A percentile compares a stretch with the other conserved stretches of the same genome.
Evolutionary conservation across 345 rosid genomes (phyloP).

Genomic region (Conringia planisiliqua): DNA sequence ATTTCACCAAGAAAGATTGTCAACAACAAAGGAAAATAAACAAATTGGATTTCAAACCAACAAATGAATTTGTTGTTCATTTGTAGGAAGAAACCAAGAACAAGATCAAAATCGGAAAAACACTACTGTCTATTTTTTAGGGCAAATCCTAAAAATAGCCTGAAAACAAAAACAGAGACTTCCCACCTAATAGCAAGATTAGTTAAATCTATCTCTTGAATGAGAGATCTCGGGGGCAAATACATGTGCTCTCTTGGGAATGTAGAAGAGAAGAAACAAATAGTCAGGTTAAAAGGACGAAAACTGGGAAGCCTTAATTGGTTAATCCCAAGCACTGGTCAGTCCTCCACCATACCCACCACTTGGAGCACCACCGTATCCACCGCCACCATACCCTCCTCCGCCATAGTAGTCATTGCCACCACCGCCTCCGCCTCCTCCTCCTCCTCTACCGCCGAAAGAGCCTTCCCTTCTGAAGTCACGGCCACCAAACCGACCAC

Average conservation of each 20-base stretch:
- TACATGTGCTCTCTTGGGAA: constrained; percentile 33
- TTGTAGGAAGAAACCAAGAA: constrained; percentile 30
- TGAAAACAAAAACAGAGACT: constrained; percentile 22
- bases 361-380: constrained; percentile 33
- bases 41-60: constrained; percentile 21
- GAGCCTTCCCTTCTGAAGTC: constrained; percentile 76
- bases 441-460: constrained; percentile 52
- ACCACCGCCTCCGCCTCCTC: constrained; percentile 42
- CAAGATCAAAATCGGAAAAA: constrained; percentile 34
- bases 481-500: constrained; percentile 90
- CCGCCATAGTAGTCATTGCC: constrained; percentile 42
- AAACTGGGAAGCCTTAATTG: constrained; percentile 24
- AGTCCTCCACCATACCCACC: constrained; percentile 44
- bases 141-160: constrained; percentile 35
- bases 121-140: constrained; percentile 28
- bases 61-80: constrained; percentile 32
- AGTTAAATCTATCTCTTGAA: constrained; percentile 25
- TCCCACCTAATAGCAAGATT: constrained; percentile 28
- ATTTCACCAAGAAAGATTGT: constrained; percentile 29
- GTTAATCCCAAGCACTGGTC: constrained; percentile 86
- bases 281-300: constrained; percentile 11
- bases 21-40: constrained; percentile 10
- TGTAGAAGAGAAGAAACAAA: constrained; percentile 19
- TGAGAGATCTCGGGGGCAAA: constrained; percentile 19
- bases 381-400: constrained; percentile 33